phyloP scores from a whole-genome alignment of 2,329 filamentous ascomycete genomes.

The Tricladium varicosporioides region DNA sequence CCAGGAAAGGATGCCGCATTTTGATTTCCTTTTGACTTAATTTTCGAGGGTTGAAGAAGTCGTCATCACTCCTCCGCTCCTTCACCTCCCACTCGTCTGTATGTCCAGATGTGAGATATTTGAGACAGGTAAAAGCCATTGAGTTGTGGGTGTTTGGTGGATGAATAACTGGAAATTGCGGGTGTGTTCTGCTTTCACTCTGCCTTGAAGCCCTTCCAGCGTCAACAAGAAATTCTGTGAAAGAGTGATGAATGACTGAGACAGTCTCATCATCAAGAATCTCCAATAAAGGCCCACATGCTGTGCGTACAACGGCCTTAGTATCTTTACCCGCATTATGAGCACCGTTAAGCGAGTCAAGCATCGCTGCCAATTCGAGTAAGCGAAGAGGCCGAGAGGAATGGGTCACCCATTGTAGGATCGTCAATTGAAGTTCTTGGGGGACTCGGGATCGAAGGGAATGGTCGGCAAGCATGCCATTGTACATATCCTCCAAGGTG shows the following conservation, averaged over 20 bases:
- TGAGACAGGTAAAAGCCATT: not conserved
- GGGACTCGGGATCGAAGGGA: not conserved
- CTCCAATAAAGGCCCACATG: slow-evolving; percentile 41
- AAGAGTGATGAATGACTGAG: slow-evolving; percentile 45
- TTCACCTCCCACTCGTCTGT: not conserved
- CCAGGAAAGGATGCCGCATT: slow-evolving; percentile 13
- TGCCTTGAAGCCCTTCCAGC: not conserved
- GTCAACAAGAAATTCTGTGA: slow-evolving; percentile 43
- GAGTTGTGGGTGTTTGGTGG: not conserved
- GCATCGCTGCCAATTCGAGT: slow-evolving; percentile 5
- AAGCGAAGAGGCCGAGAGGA: slow-evolving; percentile 17
- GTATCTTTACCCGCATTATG: not conserved
- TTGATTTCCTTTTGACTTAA: not conserved
- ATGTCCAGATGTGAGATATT: not conserved
- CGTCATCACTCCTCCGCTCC: not conserved
- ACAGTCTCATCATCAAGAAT: slow-evolving; percentile 43
- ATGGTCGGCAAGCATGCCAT: slow-evolving; percentile 1
- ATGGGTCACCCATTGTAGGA: slow-evolving; percentile 16
- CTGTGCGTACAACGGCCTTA: slow-evolving; percentile 25
- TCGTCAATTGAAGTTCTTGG: slow-evolving; percentile 9
- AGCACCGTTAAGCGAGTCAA: not conserved
- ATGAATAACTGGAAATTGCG: not conserved
- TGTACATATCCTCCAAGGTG: slow-evolving; percentile 4
- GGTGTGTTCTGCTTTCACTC: slow-evolving; percentile 1
- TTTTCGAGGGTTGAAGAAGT: not conserved